phyloP scores from a whole-genome alignment of 805 yeast species.

The Candida anglica region DNA sequence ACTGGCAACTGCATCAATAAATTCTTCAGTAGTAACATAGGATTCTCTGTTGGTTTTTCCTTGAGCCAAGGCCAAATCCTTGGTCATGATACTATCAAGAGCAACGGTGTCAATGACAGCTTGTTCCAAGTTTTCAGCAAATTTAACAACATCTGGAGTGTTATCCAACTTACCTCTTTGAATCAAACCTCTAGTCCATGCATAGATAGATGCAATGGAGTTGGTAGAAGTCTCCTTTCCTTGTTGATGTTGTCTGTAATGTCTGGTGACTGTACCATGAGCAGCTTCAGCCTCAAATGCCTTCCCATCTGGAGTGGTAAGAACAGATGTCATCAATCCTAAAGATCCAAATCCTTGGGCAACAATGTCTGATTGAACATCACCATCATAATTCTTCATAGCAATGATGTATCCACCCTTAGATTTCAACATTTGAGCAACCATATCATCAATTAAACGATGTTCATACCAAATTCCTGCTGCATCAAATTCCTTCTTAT shows the following conservation, averaged over 20 bases:
- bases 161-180: conserved; percentile 89
- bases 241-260: conserved; percentile 91
- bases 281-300: conserved; percentile 97
- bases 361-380: conserved; percentile 92
- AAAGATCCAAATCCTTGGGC: conserved; percentile 98
- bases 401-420: conserved; percentile 94
- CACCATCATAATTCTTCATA: conserved; percentile 97
- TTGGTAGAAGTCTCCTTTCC: conserved; percentile 97
- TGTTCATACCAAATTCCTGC: conserved; percentile 95
- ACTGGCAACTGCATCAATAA: conserved; percentile 74
- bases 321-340: conserved; percentile 96
- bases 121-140: conserved; percentile 74
- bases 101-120: conserved; percentile 86
- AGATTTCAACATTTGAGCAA: conserved; percentile 96
- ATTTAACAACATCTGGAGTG: conserved; percentile 79
- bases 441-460: conserved; percentile 96
- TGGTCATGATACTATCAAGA: conserved; percentile 86
- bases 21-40: conserved; percentile 90
- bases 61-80: conserved; percentile 86
- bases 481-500: conserved; percentile 67
- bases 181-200: conserved; percentile 91
- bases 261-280: conserved; percentile 98
- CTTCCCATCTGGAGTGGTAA: conserved; percentile 94
- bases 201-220: conserved; percentile 95
- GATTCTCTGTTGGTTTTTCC: conserved; percentile 80